A percentile compares a stretch with the other conserved stretches of the same genome.
Conservation (phyloP, 2,329 filamentous ascomycete genomes). For the Hypomyces rosellus region DNA sequence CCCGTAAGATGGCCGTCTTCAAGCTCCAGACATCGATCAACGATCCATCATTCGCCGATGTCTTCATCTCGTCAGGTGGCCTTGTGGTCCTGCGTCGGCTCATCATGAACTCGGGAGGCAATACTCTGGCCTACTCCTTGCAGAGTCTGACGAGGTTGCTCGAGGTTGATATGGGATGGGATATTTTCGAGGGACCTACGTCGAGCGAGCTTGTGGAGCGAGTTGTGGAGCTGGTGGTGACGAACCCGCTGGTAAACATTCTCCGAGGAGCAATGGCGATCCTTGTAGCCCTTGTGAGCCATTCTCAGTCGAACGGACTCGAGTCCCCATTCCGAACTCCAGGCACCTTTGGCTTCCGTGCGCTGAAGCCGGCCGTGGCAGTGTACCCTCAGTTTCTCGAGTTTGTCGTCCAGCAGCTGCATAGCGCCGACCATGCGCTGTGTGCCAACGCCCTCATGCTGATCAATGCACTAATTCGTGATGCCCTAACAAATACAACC, state of each 20-base stretch:
- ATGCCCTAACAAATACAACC: constrained; percentile 72
- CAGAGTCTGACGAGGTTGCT: constrained; percentile 81
- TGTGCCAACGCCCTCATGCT: constrained; percentile 94
- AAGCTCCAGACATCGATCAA: constrained; percentile 94
- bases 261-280: constrained; percentile 95
- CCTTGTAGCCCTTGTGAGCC: constrained; percentile 84
- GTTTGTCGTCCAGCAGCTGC: constrained; percentile 83
- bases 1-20: constrained; percentile 98
- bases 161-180: constrained; percentile 98
- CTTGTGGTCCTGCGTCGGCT: constrained; percentile 74
- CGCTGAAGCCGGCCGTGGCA: constrained; percentile 84
- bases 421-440: constrained; percentile 88
- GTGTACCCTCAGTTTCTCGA: constrained; percentile 92
- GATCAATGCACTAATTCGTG: constrained; percentile 90
- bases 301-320: constrained; percentile 57
- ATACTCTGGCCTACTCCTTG: constrained; percentile 91
- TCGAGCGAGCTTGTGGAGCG: constrained; percentile 63
- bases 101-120: constrained; percentile 79
- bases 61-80: constrained; percentile 88
- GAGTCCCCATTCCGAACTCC: constrained; percentile 34
- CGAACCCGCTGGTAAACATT: constrained; percentile 94
- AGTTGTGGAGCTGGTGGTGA: constrained; percentile 89
- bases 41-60: constrained; percentile 91
- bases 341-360: constrained; percentile 77
- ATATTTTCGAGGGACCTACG: constrained; percentile 62